Evolutionary conservation across 495 filamentous ascomycete species (phyloP).

Genomic region (Neurospora tetraspora): DNA sequence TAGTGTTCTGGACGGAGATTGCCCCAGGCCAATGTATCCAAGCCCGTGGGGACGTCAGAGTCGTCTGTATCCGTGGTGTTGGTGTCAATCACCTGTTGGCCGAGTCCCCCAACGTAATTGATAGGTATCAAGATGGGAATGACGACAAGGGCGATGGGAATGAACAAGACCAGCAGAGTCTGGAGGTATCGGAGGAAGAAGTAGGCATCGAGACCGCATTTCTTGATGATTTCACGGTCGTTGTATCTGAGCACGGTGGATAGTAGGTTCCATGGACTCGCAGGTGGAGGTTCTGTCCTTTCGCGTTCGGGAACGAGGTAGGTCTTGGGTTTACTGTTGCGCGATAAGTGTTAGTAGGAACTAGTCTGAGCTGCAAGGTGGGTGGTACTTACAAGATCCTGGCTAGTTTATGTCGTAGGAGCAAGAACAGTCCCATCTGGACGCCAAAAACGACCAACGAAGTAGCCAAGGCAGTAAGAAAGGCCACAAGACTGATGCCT

Average conservation of each 20-base stretch:
- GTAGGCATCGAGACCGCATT: constrained; percentile 94
- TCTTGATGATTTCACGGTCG: constrained; percentile 83
- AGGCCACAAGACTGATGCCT: constrained; percentile 51
- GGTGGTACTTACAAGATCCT: constrained; percentile 68
- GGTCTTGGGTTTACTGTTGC: constrained; percentile 66
- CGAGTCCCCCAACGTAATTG: constrained; percentile 66
- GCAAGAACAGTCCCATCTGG: constrained; percentile 64
- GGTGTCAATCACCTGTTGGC: constrained; percentile 23
- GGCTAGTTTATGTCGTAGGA: constrained; percentile 66
- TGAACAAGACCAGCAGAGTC: constrained; percentile 85
- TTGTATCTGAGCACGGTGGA: constrained; percentile 62
- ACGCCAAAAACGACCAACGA: constrained; percentile 67
- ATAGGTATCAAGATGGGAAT: constrained; percentile 80
- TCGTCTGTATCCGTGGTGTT: constrained; percentile 2
- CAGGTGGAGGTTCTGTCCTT: constrained; percentile 60
- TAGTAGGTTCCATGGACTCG: constrained; percentile 61
- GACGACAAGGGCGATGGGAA: constrained; percentile 67
- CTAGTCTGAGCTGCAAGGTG: background rate
- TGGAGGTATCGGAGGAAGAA: constrained; percentile 95
- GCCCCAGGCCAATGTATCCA: constrained; percentile 82
- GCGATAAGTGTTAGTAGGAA: background rate
- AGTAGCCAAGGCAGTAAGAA: constrained; percentile 65
- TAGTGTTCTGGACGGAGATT: constrained; percentile 67
- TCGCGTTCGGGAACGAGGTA: constrained; percentile 86
- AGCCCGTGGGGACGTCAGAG: constrained; percentile 35